Conservation (phyloP, 2,329 filamentous ascomycete genomes). For the Pestalotiopsis sp. region DNA sequence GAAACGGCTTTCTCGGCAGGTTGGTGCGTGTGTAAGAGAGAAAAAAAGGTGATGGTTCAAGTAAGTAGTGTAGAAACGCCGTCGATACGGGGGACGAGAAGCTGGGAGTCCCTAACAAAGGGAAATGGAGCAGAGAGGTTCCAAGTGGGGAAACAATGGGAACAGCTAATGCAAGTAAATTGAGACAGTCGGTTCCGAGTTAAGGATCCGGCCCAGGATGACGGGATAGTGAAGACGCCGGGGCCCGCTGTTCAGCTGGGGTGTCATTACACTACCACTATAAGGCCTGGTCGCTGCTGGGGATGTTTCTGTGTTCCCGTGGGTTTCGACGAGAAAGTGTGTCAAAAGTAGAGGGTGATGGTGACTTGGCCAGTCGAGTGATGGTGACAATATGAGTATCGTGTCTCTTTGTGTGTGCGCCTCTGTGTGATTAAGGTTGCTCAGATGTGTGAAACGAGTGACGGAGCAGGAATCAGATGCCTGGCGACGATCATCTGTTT, state of each 20-base stretch:
- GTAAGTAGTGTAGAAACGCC: not conserved
- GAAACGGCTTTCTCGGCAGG: conserved; percentile 4
- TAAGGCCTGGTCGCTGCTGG: not conserved
- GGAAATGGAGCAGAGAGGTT: conserved; percentile 2
- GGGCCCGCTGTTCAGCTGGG: not conserved
- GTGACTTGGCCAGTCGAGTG: not conserved
- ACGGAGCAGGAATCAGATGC: not conserved
- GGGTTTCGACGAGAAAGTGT: not conserved
- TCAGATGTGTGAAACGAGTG: not conserved
- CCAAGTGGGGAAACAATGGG: conserved; percentile 4
- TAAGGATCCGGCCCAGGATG: conserved; percentile 1
- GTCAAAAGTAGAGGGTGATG: not conserved
- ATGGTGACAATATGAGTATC: not conserved
- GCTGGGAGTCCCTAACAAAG: conserved; percentile 1
- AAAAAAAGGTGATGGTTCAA: not conserved
- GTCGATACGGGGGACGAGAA: not conserved
- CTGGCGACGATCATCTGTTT: not conserved
- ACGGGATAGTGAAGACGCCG: not conserved
- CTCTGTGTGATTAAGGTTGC: not conserved
- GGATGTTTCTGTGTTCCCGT: not conserved
- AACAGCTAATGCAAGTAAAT: conserved; percentile 8
- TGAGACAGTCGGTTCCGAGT: conserved; percentile 7
- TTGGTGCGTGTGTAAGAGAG: not conserved
- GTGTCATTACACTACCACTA: not conserved
- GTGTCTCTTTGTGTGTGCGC: not conserved